Percentiles rank a stretch among this genome's conserved stretches.
Evolutionary conservation across 2,329 filamentous ascomycete species (phyloP).

Genomic region (Fusarium austroafricanum): DNA sequence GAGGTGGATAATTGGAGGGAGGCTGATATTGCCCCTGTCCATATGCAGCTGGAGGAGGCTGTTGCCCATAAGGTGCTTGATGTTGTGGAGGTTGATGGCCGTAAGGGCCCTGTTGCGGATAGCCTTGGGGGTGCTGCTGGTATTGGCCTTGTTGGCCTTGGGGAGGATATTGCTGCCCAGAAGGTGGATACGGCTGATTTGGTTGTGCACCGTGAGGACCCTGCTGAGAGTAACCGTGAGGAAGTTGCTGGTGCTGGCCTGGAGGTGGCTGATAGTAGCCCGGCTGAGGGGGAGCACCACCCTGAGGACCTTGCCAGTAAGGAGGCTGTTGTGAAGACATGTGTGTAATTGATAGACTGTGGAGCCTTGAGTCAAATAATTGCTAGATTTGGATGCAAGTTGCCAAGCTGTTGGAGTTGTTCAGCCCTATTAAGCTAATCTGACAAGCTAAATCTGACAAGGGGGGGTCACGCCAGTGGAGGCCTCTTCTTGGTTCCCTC

Average conservation of each 20-base stretch:
- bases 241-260: conserved; percentile 26
- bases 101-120: conserved; percentile 18
- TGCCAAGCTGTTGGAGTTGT: neutral
- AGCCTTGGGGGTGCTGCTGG: conserved; percentile 6
- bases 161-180: conserved; percentile 4
- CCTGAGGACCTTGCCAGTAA: conserved; percentile 32
- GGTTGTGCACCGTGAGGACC: conserved; percentile 7
- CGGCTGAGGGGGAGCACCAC: conserved; percentile 6
- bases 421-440: conserved; percentile 7
- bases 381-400: neutral
- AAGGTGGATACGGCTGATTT: conserved; percentile 26
- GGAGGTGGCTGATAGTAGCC: conserved; percentile 30
- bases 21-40: conserved; percentile 28
- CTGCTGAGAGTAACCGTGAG: conserved; percentile 22
- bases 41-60: conserved; percentile 15
- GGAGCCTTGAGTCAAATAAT: neutral
- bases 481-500: conserved; percentile 13
- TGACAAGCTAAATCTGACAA: neutral
- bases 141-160: conserved; percentile 3
- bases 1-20: conserved; percentile 18
- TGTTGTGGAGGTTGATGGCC: conserved; percentile 34
- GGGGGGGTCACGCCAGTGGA: neutral
- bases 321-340: conserved; percentile 37
- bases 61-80: conserved; percentile 35
- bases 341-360: neutral